Base-by-base conservation (phyloP, 768 basidiomycete species). In the Tulasnella sp. region DNA sequence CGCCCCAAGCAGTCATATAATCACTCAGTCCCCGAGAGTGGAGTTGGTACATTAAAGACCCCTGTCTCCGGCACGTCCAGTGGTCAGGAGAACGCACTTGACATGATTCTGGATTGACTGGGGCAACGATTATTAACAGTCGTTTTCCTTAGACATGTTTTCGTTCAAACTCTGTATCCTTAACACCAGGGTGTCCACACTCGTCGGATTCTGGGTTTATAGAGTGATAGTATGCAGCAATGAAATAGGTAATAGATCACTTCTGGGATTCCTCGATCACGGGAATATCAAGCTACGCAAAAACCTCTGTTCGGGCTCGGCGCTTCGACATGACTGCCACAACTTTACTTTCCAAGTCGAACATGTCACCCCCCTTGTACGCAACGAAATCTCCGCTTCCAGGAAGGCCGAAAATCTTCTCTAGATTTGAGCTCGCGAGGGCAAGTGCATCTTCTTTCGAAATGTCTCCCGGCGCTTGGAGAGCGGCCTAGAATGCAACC, bases 381-480 rank as follows among this genome's bases (percentile, higher is more conserved):
- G 87, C 90, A n/a, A 93, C 91, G 79, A 92, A 82, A 81, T 93
- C 92, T 14, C 81, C 77, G 44, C 38, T 44, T 42, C 62, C 36
- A 40, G 62, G 46, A 36, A 87, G 80, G 10, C 88, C 89, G 81
- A 91, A 85, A 36, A 92, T 83, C 52, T 87, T 86, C 80, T 90
- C 90, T 12, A 92, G 82, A 82, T 91, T 91, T 39, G 86, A 85
- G 48, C 89, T 88, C 12, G 87, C 90, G 3, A 91, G 85, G 7
- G 87, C 88, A 52, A 91, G 83, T 0, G 92, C 91, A 38, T 88
- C 84, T 3, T 83, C 80, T 82, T 88, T 88, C 58, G 84, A 83
- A 68, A 90, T 85, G 21, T 83, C 79, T 8, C 85, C 86, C 27
- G 83, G 82, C 10, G 85, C 84, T 80, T 87, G 86, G 14, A 88